A percentile compares a stretch with the other conserved stretches of the same genome.
phyloP scores from a whole-genome alignment of 768 basidiomycete species.

The Phylloporus arenicola region DNA sequence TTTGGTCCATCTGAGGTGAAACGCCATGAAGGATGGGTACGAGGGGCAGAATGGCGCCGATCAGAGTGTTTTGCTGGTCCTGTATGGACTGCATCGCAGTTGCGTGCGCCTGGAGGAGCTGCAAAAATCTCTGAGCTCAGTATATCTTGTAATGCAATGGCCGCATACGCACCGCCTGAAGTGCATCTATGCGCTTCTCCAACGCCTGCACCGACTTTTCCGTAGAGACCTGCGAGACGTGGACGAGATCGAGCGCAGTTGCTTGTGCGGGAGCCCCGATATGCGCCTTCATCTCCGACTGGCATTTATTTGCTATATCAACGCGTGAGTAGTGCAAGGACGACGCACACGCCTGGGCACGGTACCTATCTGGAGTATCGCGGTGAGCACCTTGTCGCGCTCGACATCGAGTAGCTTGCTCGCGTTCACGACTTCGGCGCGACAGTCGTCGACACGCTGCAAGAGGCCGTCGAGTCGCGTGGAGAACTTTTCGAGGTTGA shows the following conservation, averaged over 20 bases:
- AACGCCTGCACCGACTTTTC: slow-evolving; percentile 39
- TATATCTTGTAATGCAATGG: slow-evolving; percentile 2
- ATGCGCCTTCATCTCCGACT: slow-evolving; percentile 53
- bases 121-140: slow-evolving; percentile 24
- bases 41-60: slow-evolving; percentile 52
- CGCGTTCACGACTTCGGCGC: slow-evolving; percentile 46
- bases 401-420: slow-evolving; percentile 57
- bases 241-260: slow-evolving; percentile 34
- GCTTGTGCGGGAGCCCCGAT: slow-evolving; percentile 55
- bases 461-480: slow-evolving; percentile 50
- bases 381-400: slow-evolving; percentile 50
- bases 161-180: slow-evolving; percentile 41
- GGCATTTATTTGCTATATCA: slow-evolving; percentile 54
- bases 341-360: neutral
- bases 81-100: slow-evolving; percentile 56
- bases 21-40: slow-evolving; percentile 57
- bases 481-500: slow-evolving; percentile 63
- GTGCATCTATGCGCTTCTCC: slow-evolving; percentile 51
- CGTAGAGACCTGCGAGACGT: slow-evolving; percentile 36
- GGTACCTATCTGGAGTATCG: slow-evolving; percentile 32
- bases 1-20: slow-evolving; percentile 45
- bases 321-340: slow-evolving; percentile 4
- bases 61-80: slow-evolving; percentile 21
- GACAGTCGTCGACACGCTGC: slow-evolving; percentile 45
- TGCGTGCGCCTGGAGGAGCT: slow-evolving; percentile 46